Percentiles rank a stretch among this genome's conserved stretches.
Conservation (phyloP, 2,329 filamentous ascomycete species). For the Fusarium sp. region DNA sequence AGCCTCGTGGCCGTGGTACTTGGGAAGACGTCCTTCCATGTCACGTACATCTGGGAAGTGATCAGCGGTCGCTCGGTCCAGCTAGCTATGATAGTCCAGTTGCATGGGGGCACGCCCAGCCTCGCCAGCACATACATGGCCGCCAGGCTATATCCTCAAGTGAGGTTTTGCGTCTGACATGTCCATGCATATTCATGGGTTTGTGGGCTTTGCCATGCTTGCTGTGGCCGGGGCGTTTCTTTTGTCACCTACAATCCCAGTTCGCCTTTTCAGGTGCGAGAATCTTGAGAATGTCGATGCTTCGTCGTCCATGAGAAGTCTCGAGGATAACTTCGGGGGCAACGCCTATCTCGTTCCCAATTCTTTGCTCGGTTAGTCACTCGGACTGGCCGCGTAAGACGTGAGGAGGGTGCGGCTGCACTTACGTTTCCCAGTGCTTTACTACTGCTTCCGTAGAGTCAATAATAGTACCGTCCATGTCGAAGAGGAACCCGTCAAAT, state of each 20-base stretch:
- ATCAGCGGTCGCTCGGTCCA: slow-evolving; percentile 26
- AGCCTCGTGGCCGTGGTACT: slow-evolving; percentile 80
- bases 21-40: slow-evolving; percentile 82
- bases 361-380: slow-evolving; percentile 57
- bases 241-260: slow-evolving; percentile 81
- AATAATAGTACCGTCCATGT: slow-evolving; percentile 87
- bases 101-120: background rate
- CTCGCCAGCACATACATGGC: slow-evolving; percentile 4
- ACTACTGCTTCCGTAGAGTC: slow-evolving; percentile 82
- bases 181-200: background rate
- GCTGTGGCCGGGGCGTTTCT: background rate
- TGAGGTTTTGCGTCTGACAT: slow-evolving; percentile 5
- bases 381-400: background rate
- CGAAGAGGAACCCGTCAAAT: slow-evolving; percentile 72
- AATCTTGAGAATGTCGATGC: slow-evolving; percentile 85
- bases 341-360: slow-evolving; percentile 85
- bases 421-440: slow-evolving; percentile 80
- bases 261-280: slow-evolving; percentile 88
- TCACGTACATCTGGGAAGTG: slow-evolving; percentile 74
- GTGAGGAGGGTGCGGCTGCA: slow-evolving; percentile 4
- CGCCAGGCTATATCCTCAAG: background rate
- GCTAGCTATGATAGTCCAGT: slow-evolving; percentile 2
- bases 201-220: background rate
- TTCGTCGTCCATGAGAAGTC: slow-evolving; percentile 90
- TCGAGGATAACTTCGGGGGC: slow-evolving; percentile 86